phyloP scores from a whole-genome alignment of 345 rosid species.

The Theobroma cacao region DNA sequence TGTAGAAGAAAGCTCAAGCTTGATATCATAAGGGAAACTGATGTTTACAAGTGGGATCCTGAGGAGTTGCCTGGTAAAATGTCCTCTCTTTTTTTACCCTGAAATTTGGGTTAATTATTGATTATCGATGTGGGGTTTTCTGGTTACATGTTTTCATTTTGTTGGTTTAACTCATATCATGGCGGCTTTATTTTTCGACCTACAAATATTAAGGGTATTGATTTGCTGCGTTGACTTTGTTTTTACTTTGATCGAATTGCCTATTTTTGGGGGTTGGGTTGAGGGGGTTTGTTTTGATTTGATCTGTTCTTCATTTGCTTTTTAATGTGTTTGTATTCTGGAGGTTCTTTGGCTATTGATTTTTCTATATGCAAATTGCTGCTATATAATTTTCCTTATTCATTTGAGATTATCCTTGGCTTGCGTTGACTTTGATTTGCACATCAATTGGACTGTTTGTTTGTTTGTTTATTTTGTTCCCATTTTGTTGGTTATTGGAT shows the following conservation, averaged over 20 bases:
- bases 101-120: neutral
- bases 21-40: conserved; percentile 62
- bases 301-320: neutral
- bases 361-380: neutral
- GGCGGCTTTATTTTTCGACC: neutral
- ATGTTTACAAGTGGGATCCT: conserved; percentile 93
- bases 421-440: neutral
- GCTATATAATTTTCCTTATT: neutral
- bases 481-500: neutral
- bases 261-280: too few relatives aligned
- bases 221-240: conserved; percentile 9
- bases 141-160: neutral
- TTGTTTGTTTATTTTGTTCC: too few relatives aligned
- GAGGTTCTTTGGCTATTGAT: neutral
- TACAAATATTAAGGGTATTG: neutral
- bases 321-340: neutral
- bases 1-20: conserved; percentile 51
- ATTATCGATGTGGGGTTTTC: neutral
- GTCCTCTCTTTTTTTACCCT: neutral
- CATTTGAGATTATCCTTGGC: neutral
- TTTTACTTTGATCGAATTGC: neutral
- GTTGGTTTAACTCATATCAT: neutral
- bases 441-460: neutral
- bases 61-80: conserved; percentile 81
- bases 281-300: neutral